A percentile compares a stretch with the other conserved stretches of the same genome.
Conservation (phyloP, 148 eudicot genomes). For the Amaranthus palmeri region DNA sequence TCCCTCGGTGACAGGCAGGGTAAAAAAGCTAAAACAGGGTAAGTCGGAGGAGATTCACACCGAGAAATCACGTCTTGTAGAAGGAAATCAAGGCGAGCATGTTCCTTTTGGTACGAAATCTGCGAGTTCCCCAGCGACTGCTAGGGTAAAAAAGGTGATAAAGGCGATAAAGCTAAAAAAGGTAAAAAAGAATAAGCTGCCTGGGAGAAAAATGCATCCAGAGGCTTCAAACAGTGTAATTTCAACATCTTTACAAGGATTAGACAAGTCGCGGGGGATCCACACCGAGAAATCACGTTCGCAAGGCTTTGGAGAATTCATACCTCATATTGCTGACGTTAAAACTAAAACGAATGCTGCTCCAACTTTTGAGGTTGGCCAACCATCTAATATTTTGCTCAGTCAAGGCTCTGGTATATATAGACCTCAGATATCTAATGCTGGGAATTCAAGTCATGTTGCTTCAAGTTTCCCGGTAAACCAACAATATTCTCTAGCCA, state of each 20-base stretch:
- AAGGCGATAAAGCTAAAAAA: background rate
- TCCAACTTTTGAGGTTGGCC: background rate
- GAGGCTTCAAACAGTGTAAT: background rate
- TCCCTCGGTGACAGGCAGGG: background rate
- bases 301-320: background rate
- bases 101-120: background rate
- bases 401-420: background rate
- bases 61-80: no score
- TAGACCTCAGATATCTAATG: background rate
- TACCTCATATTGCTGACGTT: background rate
- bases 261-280: background rate
- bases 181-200: no score
- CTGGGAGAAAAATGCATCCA: background rate
- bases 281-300: background rate
- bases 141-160: background rate
- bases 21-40: background rate
- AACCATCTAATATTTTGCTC: background rate
- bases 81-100: constrained; percentile 5
- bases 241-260: constrained; percentile 10
- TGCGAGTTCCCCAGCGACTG: background rate
- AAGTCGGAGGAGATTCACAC: no score
- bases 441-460: background rate
- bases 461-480: background rate
- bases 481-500: background rate
- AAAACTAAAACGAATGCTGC: background rate